Base-by-base conservation (phyloP, 2,329 filamentous ascomycete genomes). In the Phaeosphaeria sp. region DNA sequence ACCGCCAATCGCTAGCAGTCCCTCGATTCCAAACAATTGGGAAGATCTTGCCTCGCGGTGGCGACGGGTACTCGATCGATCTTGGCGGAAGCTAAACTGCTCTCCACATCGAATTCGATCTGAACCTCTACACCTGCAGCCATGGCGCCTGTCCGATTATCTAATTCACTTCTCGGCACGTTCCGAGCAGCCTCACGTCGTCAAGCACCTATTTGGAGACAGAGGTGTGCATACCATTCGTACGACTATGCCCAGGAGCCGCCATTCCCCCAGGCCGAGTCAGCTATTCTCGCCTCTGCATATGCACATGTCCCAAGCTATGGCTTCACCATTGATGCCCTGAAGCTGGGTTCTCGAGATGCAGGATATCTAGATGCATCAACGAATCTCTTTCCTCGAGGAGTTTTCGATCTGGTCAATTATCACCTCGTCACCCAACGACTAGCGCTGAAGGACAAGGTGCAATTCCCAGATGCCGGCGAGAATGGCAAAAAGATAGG, bases 321-420 rank as follows among this genome's bases (percentile, higher is more conserved):
- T 75, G 95, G 95, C 74, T 99, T 98, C 83, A 91, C 92, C 0
- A 80, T 83, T 49, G 83, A 86, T 20, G 83, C 93, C 0, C 84
- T 99, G 9, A 85, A 86, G 44, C 85, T 91, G 21, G 95, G 94
- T 60, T 92, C 92, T 59, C 88, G 88, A 70, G 92, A 97, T 71
- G 88, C 89, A 18, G 93, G 93, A 45, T 97, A 94, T 75, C 87
- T 92, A 51, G 91, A 95, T 73, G 92, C 94, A 57, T 93, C 91
- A 57, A 87, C 91, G 9, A 93, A 92, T 71, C 81, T 97, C 20
- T 87, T 99, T 55, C 88, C 92, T 1, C 84, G 89, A 43, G 92
- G 91, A 7, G 86, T 89, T 21, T 96, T 96, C 79, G 89, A 91
- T 67, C 83, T 99, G 25, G 88, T 98, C 65, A 85, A 86, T 39